phyloP scores from a whole-genome alignment of 2,329 filamentous ascomycete genomes.

The Fusarium compactum region DNA sequence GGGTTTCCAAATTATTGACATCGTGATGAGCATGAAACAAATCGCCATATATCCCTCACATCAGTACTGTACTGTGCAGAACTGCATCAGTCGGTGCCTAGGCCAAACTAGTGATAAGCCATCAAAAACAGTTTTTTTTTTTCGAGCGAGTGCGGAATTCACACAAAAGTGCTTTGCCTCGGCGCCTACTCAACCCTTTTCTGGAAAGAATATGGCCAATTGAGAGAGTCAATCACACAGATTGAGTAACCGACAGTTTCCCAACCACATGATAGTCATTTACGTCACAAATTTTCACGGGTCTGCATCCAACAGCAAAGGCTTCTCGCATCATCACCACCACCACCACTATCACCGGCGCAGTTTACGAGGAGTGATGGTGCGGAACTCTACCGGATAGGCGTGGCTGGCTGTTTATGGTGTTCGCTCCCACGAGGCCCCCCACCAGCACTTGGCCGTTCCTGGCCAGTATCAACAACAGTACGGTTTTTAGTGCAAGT shows the following conservation, averaged over 20 bases:
- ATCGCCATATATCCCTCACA: conserved; percentile 29
- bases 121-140: conserved; percentile 33
- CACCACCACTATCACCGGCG: conserved; percentile 14
- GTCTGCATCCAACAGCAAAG: conserved; percentile 25
- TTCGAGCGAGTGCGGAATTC: conserved; percentile 15
- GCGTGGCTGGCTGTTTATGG: conserved; percentile 31
- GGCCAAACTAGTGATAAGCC: conserved; percentile 8
- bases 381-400: conserved; percentile 45
- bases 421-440: conserved; percentile 44
- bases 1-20: conserved; percentile 40
- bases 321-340: conserved; percentile 34
- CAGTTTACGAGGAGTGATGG: conserved; percentile 26
- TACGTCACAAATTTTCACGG: conserved; percentile 39
- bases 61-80: neutral
- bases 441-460: conserved; percentile 40
- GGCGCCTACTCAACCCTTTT: conserved; percentile 29
- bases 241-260: conserved; percentile 23
- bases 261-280: conserved; percentile 38
- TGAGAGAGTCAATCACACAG: conserved; percentile 31
- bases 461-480: conserved; percentile 9
- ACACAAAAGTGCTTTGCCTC: conserved; percentile 35
- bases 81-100: neutral
- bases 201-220: conserved; percentile 32
- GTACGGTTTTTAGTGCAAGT: conserved; percentile 39
- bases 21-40: conserved; percentile 23